Evolutionary conservation across 2,329 filamentous ascomycete genomes (phyloP).

Genomic region (Trichoderma lentiforme): DNA sequence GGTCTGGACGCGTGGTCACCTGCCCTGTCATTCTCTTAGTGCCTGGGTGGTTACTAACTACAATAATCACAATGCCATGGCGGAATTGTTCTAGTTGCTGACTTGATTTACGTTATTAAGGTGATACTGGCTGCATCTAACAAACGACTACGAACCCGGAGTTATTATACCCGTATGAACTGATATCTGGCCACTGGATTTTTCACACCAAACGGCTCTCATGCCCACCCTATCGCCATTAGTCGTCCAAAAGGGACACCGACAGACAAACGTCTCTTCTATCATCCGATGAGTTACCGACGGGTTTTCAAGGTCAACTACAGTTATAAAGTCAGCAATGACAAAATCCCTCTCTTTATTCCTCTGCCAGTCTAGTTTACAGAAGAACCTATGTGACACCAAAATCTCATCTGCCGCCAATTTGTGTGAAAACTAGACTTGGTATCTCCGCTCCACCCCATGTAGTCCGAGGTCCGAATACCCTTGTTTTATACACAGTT

Average conservation of each 20-base stretch:
- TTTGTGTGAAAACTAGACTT: neutral
- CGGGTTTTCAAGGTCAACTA: neutral
- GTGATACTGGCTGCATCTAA: neutral
- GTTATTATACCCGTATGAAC: neutral
- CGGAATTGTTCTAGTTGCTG: neutral
- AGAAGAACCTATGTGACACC: neutral
- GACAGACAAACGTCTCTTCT: neutral
- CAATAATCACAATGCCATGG: neutral
- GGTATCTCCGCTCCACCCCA: neutral
- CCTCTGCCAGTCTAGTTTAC: neutral
- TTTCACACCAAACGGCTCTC: neutral
- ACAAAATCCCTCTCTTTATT: neutral
- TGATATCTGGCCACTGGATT: neutral
- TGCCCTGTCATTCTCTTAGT: neutral
- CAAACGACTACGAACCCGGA: neutral
- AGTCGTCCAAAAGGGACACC: neutral
- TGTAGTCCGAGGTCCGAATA: neutral
- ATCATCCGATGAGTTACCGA: neutral
- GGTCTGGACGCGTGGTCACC: slow-evolving; percentile 15
- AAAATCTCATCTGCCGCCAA: neutral
- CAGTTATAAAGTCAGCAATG: neutral
- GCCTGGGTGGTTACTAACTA: neutral
- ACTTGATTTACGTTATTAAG: neutral
- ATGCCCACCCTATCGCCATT: neutral
- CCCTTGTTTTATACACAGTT: neutral